phyloP scores from a whole-genome alignment of 2,329 filamentous ascomycete species.

The Botryotinia calthae region DNA sequence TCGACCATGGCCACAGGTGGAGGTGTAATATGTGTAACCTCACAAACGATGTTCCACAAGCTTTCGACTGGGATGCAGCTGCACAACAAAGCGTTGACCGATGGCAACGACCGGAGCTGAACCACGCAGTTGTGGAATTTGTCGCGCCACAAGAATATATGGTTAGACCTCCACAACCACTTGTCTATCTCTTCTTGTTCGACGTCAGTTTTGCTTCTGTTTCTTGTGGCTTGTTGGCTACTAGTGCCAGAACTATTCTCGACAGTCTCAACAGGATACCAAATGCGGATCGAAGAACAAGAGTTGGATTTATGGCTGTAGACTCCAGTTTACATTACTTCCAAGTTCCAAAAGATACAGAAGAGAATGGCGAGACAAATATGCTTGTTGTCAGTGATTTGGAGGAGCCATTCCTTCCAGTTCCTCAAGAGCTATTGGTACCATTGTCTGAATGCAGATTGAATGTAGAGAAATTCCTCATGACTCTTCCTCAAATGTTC shows the following conservation, averaged over 20 bases:
- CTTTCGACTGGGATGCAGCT: constrained; percentile 95
- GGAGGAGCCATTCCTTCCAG: constrained; percentile 93
- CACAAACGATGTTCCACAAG: constrained; percentile 98
- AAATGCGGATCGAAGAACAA: constrained; percentile 91
- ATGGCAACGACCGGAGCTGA: constrained; percentile 89
- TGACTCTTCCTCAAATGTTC: constrained; percentile 94
- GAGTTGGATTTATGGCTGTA: constrained; percentile 91
- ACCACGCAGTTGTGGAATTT: constrained; percentile 96
- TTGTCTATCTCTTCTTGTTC: constrained; percentile 93
- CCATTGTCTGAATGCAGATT: constrained; percentile 83
- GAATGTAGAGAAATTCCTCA: constrained; percentile 88
- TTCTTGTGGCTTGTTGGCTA: constrained; percentile 86
- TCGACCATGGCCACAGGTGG: constrained; percentile 97
- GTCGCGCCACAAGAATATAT: constrained; percentile 99
- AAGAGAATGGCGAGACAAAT: constrained; percentile 78
- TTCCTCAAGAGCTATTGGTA: constrained; percentile 86
- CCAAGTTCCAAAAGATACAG: constrained; percentile 82
- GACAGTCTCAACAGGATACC: constrained; percentile 96
- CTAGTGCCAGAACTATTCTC: constrained; percentile 86
- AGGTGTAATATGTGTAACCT: constrained; percentile 99
- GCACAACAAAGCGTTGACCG: constrained; percentile 88
- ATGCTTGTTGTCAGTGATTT: constrained; percentile 95
- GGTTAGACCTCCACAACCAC: constrained; percentile 92
- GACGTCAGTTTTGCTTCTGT: constrained; percentile 91
- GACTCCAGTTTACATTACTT: constrained; percentile 97